These are phyloP conservation scores for Sugiyamaella pinicola DNA, from an alignment of 1,139 yeast genomes.

Conservation along the genomic window DNA sequence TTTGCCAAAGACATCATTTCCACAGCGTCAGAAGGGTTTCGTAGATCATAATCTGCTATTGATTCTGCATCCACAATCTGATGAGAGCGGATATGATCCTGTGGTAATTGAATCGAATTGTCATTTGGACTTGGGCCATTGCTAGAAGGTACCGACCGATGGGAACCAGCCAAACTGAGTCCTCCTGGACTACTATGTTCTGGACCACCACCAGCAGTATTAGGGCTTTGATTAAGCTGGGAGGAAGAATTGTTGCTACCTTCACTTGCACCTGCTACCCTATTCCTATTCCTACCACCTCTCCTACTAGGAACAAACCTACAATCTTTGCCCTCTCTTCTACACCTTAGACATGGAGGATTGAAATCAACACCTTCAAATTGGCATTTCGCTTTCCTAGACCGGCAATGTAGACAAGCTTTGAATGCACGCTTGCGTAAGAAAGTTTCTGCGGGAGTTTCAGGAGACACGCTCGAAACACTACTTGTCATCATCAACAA, in stretches of 20 bases:
- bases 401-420: conserved; percentile 83
- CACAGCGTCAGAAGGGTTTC: conserved; percentile 22
- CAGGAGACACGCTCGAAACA: conserved; percentile 15
- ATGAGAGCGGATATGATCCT: conserved; percentile 1
- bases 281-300: conserved; percentile 50
- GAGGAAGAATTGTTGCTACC: background rate
- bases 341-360: conserved; percentile 85
- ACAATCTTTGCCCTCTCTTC: conserved; percentile 78
- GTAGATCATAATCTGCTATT: conserved; percentile 23
- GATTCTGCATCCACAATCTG: conserved; percentile 22
- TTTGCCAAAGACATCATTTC: conserved; percentile 19
- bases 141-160: background rate
- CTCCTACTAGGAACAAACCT: conserved; percentile 67
- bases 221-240: background rate
- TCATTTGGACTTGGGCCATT: background rate
- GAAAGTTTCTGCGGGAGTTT: conserved; percentile 4
- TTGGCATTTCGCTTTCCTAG: conserved; percentile 75
- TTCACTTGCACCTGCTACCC: background rate
- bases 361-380: conserved; percentile 70
- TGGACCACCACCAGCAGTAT: background rate
- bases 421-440: conserved; percentile 59
- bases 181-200: background rate
- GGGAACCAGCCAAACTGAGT: no score
- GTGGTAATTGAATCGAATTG: background rate
- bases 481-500: conserved; percentile 10